Percentiles rank a stretch among this genome's conserved stretches.
Evolutionary conservation across 495 filamentous ascomycete species (phyloP).

Genomic region (Cercophora sp.): DNA sequence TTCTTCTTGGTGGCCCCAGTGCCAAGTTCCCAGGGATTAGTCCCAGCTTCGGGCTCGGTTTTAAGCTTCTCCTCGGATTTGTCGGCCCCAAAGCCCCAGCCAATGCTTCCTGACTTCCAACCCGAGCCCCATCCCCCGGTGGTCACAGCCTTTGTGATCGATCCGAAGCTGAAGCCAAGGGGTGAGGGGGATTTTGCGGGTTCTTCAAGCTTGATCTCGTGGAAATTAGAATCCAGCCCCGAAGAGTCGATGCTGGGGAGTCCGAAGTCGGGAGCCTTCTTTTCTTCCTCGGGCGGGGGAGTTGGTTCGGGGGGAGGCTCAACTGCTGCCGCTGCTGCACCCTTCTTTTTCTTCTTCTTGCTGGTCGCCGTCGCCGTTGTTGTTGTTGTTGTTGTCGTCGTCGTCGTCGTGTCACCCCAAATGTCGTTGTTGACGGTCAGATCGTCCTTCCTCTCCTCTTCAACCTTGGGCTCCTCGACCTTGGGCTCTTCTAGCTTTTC

Average conservation of each 20-base stretch:
- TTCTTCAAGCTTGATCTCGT: slow-evolving; percentile 51
- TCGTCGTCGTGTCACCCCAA: slow-evolving; percentile 8
- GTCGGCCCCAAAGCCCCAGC: slow-evolving; percentile 9
- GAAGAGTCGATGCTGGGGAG: slow-evolving; percentile 18
- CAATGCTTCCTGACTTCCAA: slow-evolving; percentile 29
- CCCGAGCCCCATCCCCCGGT: slow-evolving; percentile 35
- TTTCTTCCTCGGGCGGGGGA: slow-evolving; percentile 19
- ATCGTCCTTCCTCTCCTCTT: slow-evolving; percentile 22
- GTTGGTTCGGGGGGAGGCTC: no score
- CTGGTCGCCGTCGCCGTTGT: no score
- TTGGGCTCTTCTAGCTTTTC: slow-evolving; percentile 29
- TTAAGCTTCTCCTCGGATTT: slow-evolving; percentile 16
- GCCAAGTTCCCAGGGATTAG: slow-evolving; percentile 40
- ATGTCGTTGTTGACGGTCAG: slow-evolving; percentile 19
- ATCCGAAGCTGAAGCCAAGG: slow-evolving; percentile 20
- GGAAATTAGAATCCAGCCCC: slow-evolving; percentile 32
- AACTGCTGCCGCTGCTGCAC: slow-evolving; percentile 21
- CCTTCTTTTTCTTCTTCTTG: slow-evolving; percentile 49
- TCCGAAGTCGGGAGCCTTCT: slow-evolving; percentile 16
- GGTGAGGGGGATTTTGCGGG: no score
- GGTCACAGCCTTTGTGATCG: no score
- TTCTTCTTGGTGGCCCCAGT: slow-evolving; percentile 43
- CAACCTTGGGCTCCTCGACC: slow-evolving; percentile 16
- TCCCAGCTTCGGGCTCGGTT: slow-evolving; percentile 24
- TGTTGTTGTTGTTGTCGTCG: no score